Conservation (phyloP, 2,329 filamentous ascomycete genomes). For the Allantophomopsis lycopodina region DNA sequence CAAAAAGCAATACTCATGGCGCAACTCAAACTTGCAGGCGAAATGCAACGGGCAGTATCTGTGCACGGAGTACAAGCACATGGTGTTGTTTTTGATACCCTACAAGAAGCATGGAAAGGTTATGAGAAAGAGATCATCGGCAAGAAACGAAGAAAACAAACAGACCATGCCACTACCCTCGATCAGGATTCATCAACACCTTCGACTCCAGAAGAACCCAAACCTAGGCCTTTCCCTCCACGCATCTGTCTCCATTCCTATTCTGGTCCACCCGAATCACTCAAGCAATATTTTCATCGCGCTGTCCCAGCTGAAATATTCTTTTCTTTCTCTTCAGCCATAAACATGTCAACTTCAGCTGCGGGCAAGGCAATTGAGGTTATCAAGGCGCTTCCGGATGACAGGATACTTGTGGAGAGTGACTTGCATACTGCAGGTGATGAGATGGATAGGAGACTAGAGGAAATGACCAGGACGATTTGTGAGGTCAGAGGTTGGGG, state of each 20-base stretch:
- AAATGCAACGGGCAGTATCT: constrained; percentile 61
- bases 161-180: constrained; percentile 18
- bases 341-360: constrained; percentile 56
- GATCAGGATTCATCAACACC: constrained; percentile 12
- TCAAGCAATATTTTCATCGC: constrained; percentile 66
- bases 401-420: constrained; percentile 75
- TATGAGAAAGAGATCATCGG: constrained; percentile 49
- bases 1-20: constrained; percentile 52
- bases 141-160: constrained; percentile 39
- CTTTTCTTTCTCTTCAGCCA: constrained; percentile 75
- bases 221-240: constrained; percentile 59
- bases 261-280: constrained; percentile 60
- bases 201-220: constrained; percentile 17
- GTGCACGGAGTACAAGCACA: constrained; percentile 51
- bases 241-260: constrained; percentile 91
- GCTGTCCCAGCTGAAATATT: constrained; percentile 65
- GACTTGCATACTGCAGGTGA: constrained; percentile 76
- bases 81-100: constrained; percentile 47
- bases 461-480: constrained; percentile 62
- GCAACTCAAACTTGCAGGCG: constrained; percentile 59
- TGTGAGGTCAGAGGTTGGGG: constrained; percentile 70
- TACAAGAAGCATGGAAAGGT: constrained; percentile 56
- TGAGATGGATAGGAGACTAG: constrained; percentile 64
- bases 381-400: constrained; percentile 60
- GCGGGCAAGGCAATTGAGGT: constrained; percentile 37